These are phyloP conservation scores for Lachancea lanzarotensis DNA, from an alignment of 805 yeast genomes.

Conservation along the genomic window DNA sequence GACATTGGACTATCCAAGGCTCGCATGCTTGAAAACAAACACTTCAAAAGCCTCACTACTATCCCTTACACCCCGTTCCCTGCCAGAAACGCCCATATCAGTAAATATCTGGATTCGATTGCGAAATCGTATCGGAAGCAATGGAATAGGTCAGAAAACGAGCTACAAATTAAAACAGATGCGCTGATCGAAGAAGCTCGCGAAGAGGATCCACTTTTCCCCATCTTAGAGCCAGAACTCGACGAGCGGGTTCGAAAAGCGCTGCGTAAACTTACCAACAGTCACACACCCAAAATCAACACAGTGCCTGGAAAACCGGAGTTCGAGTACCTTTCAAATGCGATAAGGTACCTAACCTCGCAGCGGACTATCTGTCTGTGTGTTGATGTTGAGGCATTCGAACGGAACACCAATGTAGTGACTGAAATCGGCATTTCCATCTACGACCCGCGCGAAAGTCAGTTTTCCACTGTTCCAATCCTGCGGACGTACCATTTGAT, in stretches of 20 bases:
- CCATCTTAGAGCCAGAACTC: background rate
- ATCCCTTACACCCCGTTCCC: constrained; percentile 1
- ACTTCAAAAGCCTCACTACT: constrained; percentile 2
- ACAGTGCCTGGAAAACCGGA: constrained; percentile 18
- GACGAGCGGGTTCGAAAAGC: constrained; percentile 10
- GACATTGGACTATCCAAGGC: background rate
- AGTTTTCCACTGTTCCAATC: constrained; percentile 35
- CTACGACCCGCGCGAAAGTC: constrained; percentile 47
- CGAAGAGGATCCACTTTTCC: background rate
- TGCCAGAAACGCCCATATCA: constrained; percentile 1
- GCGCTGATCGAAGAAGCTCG: constrained; percentile 12
- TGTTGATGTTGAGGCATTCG: constrained; percentile 55
- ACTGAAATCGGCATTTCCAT: constrained; percentile 56
- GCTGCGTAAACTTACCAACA: constrained; percentile 13
- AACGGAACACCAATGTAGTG: constrained; percentile 35
- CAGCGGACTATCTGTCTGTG: constrained; percentile 36
- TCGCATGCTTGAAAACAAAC: constrained; percentile 1
- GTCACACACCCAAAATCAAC: constrained; percentile 22
- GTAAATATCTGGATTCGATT: constrained; percentile 4
- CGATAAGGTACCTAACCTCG: constrained; percentile 18
- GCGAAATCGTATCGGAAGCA: constrained; percentile 6
- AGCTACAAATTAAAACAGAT: constrained; percentile 11
- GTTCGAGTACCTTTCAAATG: constrained; percentile 19
- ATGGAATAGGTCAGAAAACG: constrained; percentile 3
- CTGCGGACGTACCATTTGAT: constrained; percentile 40